These are phyloP conservation scores for Suillus placidus DNA, from an alignment of 768 basidiomycete genomes.

Conservation along the genomic window DNA sequence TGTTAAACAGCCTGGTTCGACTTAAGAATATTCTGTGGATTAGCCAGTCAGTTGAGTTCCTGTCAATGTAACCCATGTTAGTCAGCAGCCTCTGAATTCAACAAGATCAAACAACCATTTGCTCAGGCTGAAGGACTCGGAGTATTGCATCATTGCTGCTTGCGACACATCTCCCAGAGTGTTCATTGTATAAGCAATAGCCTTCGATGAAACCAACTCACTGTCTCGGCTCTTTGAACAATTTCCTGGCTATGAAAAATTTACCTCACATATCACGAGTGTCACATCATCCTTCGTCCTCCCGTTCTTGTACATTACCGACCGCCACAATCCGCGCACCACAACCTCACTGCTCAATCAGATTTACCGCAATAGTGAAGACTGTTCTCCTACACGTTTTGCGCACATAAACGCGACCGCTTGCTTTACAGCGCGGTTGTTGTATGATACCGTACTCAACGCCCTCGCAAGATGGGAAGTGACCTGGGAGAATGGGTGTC, in stretches of 20 bases:
- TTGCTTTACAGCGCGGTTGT: slow-evolving; percentile 61
- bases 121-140: too few relatives aligned
- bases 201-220: slow-evolving; percentile 23
- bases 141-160: not conserved
- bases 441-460: slow-evolving; percentile 72
- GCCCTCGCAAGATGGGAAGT: slow-evolving; percentile 56
- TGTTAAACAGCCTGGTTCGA: too few relatives aligned
- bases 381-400: slow-evolving; percentile 35
- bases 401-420: slow-evolving; percentile 57
- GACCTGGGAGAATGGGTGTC: slow-evolving; percentile 62
- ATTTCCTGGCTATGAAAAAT: slow-evolving; percentile 29
- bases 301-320: slow-evolving; percentile 70
- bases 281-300: slow-evolving; percentile 48
- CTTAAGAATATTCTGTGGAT: too few relatives aligned
- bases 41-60: too few relatives aligned
- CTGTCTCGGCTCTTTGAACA: slow-evolving; percentile 12
- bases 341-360: slow-evolving; percentile 47
- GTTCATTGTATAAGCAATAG: not conserved
- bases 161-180: not conserved
- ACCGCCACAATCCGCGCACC: slow-evolving; percentile 51
- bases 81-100: slow-evolving; percentile 20
- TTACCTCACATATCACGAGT: slow-evolving; percentile 27
- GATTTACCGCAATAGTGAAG: slow-evolving; percentile 34
- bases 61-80: slow-evolving; percentile 3
- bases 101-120: slow-evolving; percentile 20